phyloP scores from a whole-genome alignment of 331 rosid genomes.

The Acacia pycnantha region DNA sequence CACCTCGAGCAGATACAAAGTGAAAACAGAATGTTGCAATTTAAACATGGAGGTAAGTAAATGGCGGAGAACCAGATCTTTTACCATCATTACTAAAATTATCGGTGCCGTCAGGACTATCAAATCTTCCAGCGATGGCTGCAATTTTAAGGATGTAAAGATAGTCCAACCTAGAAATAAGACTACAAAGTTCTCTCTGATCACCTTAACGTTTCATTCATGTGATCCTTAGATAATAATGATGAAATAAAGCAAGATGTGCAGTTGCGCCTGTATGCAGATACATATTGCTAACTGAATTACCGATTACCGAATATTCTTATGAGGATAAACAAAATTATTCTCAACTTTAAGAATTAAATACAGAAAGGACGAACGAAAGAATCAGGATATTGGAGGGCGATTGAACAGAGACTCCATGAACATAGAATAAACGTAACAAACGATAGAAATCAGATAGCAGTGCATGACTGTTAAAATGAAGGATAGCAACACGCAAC shows the following conservation, averaged over 20 bases:
- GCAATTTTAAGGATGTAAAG: background rate
- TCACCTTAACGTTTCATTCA: background rate
- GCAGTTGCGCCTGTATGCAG: background rate
- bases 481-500: background rate
- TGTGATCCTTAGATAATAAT: background rate
- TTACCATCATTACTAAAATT: background rate
- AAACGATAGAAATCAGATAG: background rate
- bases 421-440: background rate
- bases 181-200: background rate
- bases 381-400: background rate
- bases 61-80: background rate
- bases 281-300: no score
- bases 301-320: no score
- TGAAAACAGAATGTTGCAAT: background rate
- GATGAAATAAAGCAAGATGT: background rate
- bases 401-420: background rate
- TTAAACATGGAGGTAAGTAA: background rate
- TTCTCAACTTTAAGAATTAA: background rate
- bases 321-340: background rate
- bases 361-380: background rate
- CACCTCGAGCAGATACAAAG: background rate
- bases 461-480: background rate
- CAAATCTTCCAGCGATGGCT: background rate
- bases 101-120: background rate
- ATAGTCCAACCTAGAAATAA: background rate